Base-by-base conservation (phyloP, 1,139 yeast species). In the Yamadazyma jaroonii region DNA sequence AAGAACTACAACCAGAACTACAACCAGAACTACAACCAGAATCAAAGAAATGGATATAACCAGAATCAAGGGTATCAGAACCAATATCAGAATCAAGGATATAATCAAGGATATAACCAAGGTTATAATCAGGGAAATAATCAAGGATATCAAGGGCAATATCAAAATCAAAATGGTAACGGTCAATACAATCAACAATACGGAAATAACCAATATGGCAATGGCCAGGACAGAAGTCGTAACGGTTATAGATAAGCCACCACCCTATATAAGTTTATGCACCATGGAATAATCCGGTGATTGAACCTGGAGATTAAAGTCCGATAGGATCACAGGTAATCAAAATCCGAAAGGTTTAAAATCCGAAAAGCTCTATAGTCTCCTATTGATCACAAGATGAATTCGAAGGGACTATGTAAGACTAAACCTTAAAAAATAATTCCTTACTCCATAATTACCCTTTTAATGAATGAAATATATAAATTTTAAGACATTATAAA, bases 221-320 rank as follows among this genome's bases (percentile, higher is more conserved):
- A 40, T 40, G 31, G 38, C 14, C 17, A 28, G 11, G 36, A n/a
- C n/a, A n/a, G n/a, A n/a, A 17, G 38, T 29, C 40, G 45, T 35
- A 55, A 56, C 40, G 56, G 57, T 6, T 55, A 38, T 22, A 38
- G 41, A 31, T 23, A 29, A n/a, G n/a, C n/a, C n/a, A n/a, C n/a
- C n/a, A n/a, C n/a, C n/a, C n/a, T n/a, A n/a, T n/a, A n/a, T n/a
- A n/a, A 31, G 31, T 4, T 12, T 17, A 29, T 25, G 27, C 13
- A 25, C 7, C 4, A 12, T 25, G 13, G 13, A 12, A 12, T 5
- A 12, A n/a, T 9, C 29, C 17, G 29, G 4, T 9, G 5, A 9
- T 25, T 6, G 8, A 8, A 7, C 29, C 29, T 13, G 29, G 29
- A 27, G 5, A 6, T 27, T 27, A 27, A 27, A 27, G 15, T 27